Base-by-base conservation (phyloP, 352 stramenopile species). In the Blastocystis sp. region DNA sequence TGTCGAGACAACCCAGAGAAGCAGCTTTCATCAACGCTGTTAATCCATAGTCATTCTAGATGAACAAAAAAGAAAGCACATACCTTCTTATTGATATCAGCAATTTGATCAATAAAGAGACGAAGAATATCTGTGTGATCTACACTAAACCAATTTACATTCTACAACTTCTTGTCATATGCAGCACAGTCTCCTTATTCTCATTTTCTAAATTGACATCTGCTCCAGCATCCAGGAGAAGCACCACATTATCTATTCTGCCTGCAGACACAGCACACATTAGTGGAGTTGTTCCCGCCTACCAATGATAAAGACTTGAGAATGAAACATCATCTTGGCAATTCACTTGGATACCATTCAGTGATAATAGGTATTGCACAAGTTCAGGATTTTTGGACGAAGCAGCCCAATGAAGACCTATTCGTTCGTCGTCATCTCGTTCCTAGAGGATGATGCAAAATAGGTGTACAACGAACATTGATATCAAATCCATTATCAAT, bases 131-230 rank as follows among this genome's bases (percentile, higher is more conserved):
- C 47, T 13, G 73, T 47, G 11, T 62, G 30, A 37, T 37, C 73
- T 85, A 20, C 13, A n/a, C 3, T 65, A 20, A 85, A 45, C n/a
- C 26, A 26, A 8, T 47, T 16, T 50, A 5, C 9, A 1, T 24
- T 26, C 8, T 0, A 16, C 2, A 24, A 85, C 73, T 13, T 30
- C 47, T 65, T 5, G 73, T 85, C 73, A 85, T 85, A 26, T 85
- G 73, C 13, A 85, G 13, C 54, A 85, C 73, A 5, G 50, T 85
- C 53, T 85, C 73, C 39, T 53, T n/a, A 45, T 85, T 68, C n/a
- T 85, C 73, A 39, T 85, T 85, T n/a, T 68, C 73, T 16, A 50
- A 30, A 43, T 85, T 85, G 20, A 85, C 73, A 85, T 85, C 53
- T 1, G 73, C 73, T 41, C 56, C 56, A 34, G 73, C 73, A n/a